phyloP scores from a whole-genome alignment of 306 rosid genomes.

The Dalbergia cochinchinensis region DNA sequence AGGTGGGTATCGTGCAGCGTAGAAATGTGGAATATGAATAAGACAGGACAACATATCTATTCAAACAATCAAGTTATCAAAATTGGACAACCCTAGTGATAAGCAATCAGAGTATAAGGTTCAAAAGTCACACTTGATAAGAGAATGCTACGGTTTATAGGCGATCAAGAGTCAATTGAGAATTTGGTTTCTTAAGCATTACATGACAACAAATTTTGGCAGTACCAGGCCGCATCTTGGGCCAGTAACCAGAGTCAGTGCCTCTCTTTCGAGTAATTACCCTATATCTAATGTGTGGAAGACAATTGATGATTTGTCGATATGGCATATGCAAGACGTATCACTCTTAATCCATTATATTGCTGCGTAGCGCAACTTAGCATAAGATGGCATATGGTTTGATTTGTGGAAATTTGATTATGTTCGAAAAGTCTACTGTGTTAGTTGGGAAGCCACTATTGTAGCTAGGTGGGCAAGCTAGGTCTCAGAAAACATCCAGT shows the following conservation, averaged over 20 bases:
- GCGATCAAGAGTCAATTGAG: conserved; percentile 12
- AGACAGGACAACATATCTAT: not conserved
- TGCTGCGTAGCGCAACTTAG: not conserved
- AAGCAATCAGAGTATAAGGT: conserved; percentile 1
- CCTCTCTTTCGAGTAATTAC: not conserved
- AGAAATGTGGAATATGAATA: not conserved
- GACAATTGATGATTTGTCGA: not conserved
- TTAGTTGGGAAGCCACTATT: conserved; percentile 2
- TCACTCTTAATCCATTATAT: too few species aligned
- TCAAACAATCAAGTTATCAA: conserved; percentile 8
- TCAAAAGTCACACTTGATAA: conserved; percentile 20
- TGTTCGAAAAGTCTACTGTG: not conserved
- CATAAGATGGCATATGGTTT: not conserved
- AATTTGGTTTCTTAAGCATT: conserved; percentile 1
- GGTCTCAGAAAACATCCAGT: not conserved
- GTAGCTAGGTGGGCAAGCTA: not conserved
- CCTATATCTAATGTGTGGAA: not conserved
- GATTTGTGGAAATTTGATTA: not conserved
- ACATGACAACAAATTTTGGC: not conserved
- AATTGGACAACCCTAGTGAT: conserved; percentile 6
- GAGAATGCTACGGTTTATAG: not conserved
- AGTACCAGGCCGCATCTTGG: not conserved
- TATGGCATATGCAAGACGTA: not conserved
- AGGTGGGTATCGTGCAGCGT: not conserved
- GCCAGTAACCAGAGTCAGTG: not conserved